Conservation (phyloP, 2,329 filamentous ascomycete genomes). For the Sporothrix humicola region DNA sequence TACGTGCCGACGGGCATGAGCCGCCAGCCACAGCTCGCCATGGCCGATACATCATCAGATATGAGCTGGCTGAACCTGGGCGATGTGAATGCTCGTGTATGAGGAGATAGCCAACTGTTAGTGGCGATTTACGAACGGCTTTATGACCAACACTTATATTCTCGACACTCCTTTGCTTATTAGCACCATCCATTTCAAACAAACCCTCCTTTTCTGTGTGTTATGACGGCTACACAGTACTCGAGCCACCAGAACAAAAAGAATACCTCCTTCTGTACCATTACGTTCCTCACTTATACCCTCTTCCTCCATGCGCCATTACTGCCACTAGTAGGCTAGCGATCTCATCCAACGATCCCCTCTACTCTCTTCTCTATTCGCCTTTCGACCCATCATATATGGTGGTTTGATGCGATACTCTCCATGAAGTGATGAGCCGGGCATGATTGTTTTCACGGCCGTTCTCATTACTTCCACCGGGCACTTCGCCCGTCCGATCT, state of each 20-base stretch:
- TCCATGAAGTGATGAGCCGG: background rate
- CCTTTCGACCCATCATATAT: background rate
- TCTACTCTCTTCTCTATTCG: background rate
- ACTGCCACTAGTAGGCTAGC: constrained; percentile 25
- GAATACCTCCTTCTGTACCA: constrained; percentile 6
- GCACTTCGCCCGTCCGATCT: background rate
- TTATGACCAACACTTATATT: constrained; percentile 28
- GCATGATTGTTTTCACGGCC: background rate
- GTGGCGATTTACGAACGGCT: constrained; percentile 1
- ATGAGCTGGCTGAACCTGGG: constrained; percentile 84
- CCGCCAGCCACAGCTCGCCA: constrained; percentile 57
- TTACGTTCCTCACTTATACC: constrained; percentile 35
- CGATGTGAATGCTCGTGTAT: constrained; percentile 43
- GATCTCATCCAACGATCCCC: background rate
- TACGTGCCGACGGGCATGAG: constrained; percentile 48
- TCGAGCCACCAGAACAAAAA: constrained; percentile 23
- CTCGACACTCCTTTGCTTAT: constrained; percentile 31
- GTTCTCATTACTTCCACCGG: background rate
- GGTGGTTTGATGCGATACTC: background rate
- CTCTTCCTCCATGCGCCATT: background rate
- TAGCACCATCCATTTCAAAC: constrained; percentile 2
- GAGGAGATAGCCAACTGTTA: background rate
- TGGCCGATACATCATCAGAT: constrained; percentile 62
- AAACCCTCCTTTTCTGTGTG: constrained; percentile 16
- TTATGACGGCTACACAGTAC: constrained; percentile 34